These are phyloP conservation scores for Elsinoe perseae DNA, from an alignment of 2,329 filamentous ascomycete species.

Conservation along the genomic window DNA sequence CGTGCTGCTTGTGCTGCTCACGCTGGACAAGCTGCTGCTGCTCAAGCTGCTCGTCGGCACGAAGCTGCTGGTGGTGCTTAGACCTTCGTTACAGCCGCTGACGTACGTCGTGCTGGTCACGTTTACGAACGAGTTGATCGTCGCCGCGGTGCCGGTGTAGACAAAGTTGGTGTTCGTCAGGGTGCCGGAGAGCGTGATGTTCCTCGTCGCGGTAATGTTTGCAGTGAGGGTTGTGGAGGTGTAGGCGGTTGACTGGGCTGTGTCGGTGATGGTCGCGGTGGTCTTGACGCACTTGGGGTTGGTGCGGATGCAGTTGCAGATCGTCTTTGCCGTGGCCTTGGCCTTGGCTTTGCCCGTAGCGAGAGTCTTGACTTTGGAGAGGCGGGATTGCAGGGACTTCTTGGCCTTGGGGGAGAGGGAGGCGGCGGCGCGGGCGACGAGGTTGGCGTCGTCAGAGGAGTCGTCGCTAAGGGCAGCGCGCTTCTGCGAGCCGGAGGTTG, in stretches of 20 bases:
- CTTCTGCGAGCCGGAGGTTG: neutral
- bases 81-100: neutral
- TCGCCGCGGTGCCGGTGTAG: neutral
- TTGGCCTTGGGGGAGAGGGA: constrained; percentile 2
- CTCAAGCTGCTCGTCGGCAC: neutral
- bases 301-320: constrained; percentile 15
- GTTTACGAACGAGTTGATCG: constrained; percentile 3
- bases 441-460: constrained; percentile 11
- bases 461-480: neutral
- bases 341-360: constrained; percentile 5
- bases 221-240: neutral
- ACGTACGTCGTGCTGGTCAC: neutral
- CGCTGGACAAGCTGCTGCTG: neutral
- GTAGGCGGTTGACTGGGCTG: neutral
- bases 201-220: neutral
- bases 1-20: neutral
- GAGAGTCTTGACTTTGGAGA: neutral
- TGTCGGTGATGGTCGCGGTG: neutral
- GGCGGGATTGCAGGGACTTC: neutral
- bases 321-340: constrained; percentile 2
- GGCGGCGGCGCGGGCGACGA: neutral
- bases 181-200: neutral
- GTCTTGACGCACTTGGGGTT: constrained; percentile 7
- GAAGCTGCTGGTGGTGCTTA: neutral
- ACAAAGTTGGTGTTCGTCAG: neutral